Conservation (phyloP, 495 filamentous ascomycete genomes). For the Podospora pseudocomata region DNA sequence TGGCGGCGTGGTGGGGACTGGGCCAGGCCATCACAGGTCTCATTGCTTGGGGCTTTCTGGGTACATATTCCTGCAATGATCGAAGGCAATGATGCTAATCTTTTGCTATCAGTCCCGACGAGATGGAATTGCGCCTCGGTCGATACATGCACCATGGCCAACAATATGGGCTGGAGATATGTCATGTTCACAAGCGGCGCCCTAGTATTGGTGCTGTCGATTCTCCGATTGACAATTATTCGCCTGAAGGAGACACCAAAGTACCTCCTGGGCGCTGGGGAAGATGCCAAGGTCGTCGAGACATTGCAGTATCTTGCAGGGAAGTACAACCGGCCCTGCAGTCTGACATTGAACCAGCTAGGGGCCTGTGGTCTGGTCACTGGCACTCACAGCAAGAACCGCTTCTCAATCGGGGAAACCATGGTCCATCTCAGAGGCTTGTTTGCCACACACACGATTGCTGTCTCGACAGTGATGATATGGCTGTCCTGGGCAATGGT, state of each 20-base stretch:
- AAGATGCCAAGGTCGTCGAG: slow-evolving; percentile 58
- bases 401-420: slow-evolving; percentile 50
- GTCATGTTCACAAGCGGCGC: slow-evolving; percentile 62
- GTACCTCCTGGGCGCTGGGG: slow-evolving; percentile 61
- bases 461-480: slow-evolving; percentile 58
- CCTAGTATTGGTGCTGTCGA: slow-evolving; percentile 62
- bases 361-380: slow-evolving; percentile 47
- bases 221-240: slow-evolving; percentile 65
- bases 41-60: slow-evolving; percentile 74
- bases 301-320: slow-evolving; percentile 58
- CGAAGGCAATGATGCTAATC: neutral
- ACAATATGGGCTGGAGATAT: slow-evolving; percentile 84
- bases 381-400: slow-evolving; percentile 38
- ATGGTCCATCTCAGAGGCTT: slow-evolving; percentile 59
- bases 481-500: slow-evolving; percentile 70
- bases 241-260: slow-evolving; percentile 69
- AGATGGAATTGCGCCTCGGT: slow-evolving; percentile 56
- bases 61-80: slow-evolving; percentile 32
- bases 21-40: slow-evolving; percentile 67
- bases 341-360: slow-evolving; percentile 59
- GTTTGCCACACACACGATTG: slow-evolving; percentile 58
- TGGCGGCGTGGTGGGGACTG: slow-evolving; percentile 77
- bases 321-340: slow-evolving; percentile 60
- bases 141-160: slow-evolving; percentile 54
- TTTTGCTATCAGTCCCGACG: slow-evolving; percentile 29